Evolutionary conservation across 2,329 filamentous ascomycete species (phyloP), one percentile per base, ranked within the genome.

Genomic region (Stemphylium lycopersici): DNA sequence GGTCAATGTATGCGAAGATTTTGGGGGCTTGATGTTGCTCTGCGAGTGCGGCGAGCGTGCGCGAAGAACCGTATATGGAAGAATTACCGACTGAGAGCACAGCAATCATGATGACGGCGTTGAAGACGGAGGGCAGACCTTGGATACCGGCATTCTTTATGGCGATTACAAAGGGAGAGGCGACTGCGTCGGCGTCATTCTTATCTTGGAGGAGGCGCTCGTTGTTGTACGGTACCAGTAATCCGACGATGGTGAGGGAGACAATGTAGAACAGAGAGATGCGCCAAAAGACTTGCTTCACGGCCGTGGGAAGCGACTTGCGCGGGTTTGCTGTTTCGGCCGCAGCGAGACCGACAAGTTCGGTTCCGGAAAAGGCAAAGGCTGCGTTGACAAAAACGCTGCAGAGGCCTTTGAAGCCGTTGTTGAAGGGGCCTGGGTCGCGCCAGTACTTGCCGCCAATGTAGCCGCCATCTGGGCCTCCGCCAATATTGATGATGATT

Each of bases 231-330:
- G 88, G 89, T 0, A 97, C 91, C 2, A 96, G 81, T 0, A 96
- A 82, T 22, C 93, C 91, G 52, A 97, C 86, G 3, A 97, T 79
- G 4, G 86, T 86, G 10, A 97, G 82, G 0, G 90, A 90, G 31
- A 96, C 86, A 44, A 97, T 83, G 77, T 96, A 97, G 79, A 97
- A 97, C 18, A 76, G 82, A 6, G 63, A 70, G 82, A 68, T 68
- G 68, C 93, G 88, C 92, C 93, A 97, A 77, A 97, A 96, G 37
- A 97, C 92, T 76, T 96, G 93, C 77, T 96, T 96, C 69, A 96
- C 87, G 20, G 93, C 93, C 0, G 88, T 93, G 0, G 93, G 93
- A 0, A 98, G 82, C 2, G 90, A 91, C 74, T 96, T 91, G 57
- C 89, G 83, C 4, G 90, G 90, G 68, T 92, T 92, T 20, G 84